phyloP scores from a whole-genome alignment of 768 basidiomycete genomes.

The Boletus barrowsii region DNA sequence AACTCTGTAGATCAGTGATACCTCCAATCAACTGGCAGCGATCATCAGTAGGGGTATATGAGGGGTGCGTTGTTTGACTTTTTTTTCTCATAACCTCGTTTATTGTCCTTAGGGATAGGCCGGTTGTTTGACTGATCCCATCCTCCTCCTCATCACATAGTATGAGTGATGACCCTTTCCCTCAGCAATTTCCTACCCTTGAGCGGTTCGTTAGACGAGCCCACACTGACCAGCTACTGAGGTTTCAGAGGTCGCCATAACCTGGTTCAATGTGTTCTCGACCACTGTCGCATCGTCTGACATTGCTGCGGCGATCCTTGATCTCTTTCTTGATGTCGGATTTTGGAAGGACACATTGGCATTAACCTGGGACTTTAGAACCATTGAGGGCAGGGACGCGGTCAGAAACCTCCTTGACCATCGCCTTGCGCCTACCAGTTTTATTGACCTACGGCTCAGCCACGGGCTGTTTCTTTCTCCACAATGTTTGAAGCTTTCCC shows the following conservation, averaged over 20 bases:
- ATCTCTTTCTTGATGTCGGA: slow-evolving; percentile 27
- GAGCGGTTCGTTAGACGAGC: slow-evolving; percentile 21
- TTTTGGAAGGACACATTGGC: slow-evolving; percentile 54
- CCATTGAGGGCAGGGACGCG: slow-evolving; percentile 38
- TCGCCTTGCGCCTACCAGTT: slow-evolving; percentile 23
- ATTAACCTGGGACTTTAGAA: slow-evolving; percentile 55
- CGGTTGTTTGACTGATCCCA: no score
- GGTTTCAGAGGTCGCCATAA: slow-evolving; percentile 13
- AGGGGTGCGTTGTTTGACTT: no score
- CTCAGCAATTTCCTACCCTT: slow-evolving; percentile 30
- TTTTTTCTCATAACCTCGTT: no score
- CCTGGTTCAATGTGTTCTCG: slow-evolving; percentile 27
- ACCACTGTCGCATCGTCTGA: slow-evolving; percentile 18
- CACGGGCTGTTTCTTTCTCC: no score
- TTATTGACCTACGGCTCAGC: no score
- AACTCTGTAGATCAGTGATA: no score
- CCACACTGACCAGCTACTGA: slow-evolving; percentile 8
- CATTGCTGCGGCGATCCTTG: slow-evolving; percentile 6
- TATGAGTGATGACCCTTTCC: slow-evolving; percentile 20
- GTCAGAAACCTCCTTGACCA: slow-evolving; percentile 40
- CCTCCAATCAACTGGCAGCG: no score
- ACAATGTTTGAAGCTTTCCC: no score
- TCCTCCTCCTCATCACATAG: neutral
- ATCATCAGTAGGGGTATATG: no score
- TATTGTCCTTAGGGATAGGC: no score